These are phyloP conservation scores for Zostera marina DNA, from an alignment of 116 monocot genomes.

Conservation along the genomic window DNA sequence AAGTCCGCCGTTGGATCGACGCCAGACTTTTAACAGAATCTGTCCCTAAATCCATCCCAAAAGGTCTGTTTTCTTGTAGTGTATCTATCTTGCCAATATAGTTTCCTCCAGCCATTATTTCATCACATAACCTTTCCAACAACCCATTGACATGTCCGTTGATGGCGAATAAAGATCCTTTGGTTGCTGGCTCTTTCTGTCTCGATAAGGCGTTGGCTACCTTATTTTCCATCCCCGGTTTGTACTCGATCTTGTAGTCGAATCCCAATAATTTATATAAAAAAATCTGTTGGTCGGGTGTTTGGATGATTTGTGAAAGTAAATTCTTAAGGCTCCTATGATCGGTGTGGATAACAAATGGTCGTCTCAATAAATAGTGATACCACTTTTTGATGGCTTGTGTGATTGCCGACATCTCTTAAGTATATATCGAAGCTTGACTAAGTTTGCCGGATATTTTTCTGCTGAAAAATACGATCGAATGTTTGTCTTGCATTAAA, in stretches of 20 bases:
- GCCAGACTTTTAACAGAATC: too few relatives aligned
- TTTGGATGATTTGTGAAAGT: not conserved
- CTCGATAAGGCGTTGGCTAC: not conserved
- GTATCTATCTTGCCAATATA: too few relatives aligned
- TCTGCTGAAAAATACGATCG: not conserved
- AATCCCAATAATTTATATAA: not conserved
- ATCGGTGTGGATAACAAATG: not conserved
- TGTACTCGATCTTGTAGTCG: not conserved
- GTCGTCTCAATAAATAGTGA: not conserved
- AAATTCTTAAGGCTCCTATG: not conserved
- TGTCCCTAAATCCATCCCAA: too few relatives aligned
- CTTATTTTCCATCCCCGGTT: not conserved
- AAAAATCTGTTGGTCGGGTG: not conserved
- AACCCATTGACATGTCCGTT: too few relatives aligned
- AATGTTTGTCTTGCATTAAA: not conserved
- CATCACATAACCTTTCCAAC: too few relatives aligned
- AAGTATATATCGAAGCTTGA: not conserved
- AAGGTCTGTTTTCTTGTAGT: too few relatives aligned
- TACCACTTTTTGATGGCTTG: not conserved
- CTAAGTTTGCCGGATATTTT: not conserved
- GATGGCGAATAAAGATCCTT: too few relatives aligned
- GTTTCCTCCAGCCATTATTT: too few relatives aligned
- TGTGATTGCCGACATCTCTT: not conserved
- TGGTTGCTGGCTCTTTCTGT: too few relatives aligned
- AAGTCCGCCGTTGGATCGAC: too few relatives aligned